Base-by-base conservation (phyloP, 345 rosid species). In the Excoecaria agallocha region DNA sequence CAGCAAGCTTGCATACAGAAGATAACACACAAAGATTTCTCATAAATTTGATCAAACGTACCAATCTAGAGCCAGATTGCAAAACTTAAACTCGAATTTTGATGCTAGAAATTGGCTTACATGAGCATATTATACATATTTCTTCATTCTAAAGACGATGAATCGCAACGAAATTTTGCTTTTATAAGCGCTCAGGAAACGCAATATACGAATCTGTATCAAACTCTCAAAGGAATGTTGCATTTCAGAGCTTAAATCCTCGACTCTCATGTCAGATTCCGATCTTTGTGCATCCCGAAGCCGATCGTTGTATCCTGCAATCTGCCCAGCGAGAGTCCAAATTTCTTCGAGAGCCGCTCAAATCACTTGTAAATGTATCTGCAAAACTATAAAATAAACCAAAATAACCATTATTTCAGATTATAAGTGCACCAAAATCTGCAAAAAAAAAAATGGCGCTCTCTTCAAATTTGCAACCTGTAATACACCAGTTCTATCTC, bases 171-270 rank as follows among this genome's bases (percentile, higher is more conserved):
- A 52, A 46, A 35, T 39, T 66, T 80, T 48, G 79, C 73, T 73
- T 56, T 52, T 62, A 1, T 17, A 35, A 55, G 71, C 57, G 17
- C 17, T 74, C 66, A 7, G 72, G 35, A 50, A 22, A 12, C 3
- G 38, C 35, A 37, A 24, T 52, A 72, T 49, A n/a, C 70, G 57
- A 81, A 68, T 69, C 70, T 54, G 22, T 48, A n/a, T 80, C 69
- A 30, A 74, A 68, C 20, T 81, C 70, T 81, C 69, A 74, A 67
- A 67, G 9, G 65, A 78, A 82, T 60, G 80, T 54, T 78, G 82
- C 71, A 86, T 81, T n/a, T 63, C 22, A 45, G 72, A 78, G 62
- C 55, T n/a, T 7, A 60, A 55, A 59, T 61, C 77, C 25, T 59
- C 80, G 35, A 70, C 50, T 76, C 70, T 73, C 71, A 66, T 54